Percentiles rank a stretch among this genome's conserved stretches.
Evolutionary conservation across 106 monocot genomes (phyloP).

Genomic region (Dioscorea zingiberensis): DNA sequence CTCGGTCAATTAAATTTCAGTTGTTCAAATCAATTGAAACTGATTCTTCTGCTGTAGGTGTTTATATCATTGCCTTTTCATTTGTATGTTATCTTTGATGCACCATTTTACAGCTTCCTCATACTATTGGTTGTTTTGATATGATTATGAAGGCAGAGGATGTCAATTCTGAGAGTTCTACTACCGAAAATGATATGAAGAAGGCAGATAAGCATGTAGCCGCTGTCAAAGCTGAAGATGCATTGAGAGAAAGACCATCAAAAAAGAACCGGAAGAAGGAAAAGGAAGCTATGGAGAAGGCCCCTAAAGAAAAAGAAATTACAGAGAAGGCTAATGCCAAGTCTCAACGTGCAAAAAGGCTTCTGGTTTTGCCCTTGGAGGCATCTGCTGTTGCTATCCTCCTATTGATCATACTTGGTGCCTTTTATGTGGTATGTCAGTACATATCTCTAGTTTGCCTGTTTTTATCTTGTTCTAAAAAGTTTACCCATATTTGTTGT

Average conservation of each 20-base stretch:
- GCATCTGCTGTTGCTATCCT: constrained; percentile 69
- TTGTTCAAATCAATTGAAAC: constrained; percentile 35
- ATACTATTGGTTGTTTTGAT: constrained; percentile 15
- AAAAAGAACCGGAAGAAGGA: constrained; percentile 82
- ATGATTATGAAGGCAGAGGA: constrained; percentile 64
- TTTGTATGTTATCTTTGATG: neutral
- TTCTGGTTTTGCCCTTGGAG: constrained; percentile 71
- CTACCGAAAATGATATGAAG: constrained; percentile 26
- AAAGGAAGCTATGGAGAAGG: constrained; percentile 53
- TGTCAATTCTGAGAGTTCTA: constrained; percentile 33
- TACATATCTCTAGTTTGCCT: neutral
- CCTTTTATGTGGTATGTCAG: constrained; percentile 90
- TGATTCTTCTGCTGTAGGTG: constrained; percentile 40
- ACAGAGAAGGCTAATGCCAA: constrained; percentile 34
- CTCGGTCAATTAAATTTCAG: constrained; percentile 82
- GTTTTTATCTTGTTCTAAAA: no score
- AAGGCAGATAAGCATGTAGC: constrained; percentile 24
- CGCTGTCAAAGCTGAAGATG: constrained; percentile 53
- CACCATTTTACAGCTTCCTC: neutral
- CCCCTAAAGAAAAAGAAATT: neutral
- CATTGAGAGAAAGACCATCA: constrained; percentile 43
- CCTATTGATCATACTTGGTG: constrained; percentile 56
- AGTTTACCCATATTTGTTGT: no score
- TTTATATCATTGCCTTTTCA: neutral
- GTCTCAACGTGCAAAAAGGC: constrained; percentile 44